Evolutionary conservation across 805 yeast genomes (phyloP).

Genomic region (Torulaspora maleeae): DNA sequence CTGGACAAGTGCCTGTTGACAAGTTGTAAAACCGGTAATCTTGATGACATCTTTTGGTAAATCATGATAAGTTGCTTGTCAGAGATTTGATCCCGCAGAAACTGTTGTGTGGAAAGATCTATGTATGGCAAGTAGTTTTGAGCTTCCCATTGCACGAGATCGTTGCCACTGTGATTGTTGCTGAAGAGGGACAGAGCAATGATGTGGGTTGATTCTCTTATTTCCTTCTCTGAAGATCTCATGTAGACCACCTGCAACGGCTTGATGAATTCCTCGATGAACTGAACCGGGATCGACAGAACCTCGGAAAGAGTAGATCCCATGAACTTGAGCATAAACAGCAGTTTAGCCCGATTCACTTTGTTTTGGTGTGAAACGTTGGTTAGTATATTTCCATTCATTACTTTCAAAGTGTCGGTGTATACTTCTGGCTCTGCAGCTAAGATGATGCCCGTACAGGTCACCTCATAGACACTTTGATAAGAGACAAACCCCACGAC

Average conservation of each 20-base stretch:
- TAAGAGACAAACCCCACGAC: conserved; percentile 28
- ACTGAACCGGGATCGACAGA: background rate
- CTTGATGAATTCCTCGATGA: conserved; percentile 9
- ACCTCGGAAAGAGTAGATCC: conserved; percentile 17
- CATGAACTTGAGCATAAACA: conserved; percentile 24
- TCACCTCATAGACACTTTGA: conserved; percentile 23
- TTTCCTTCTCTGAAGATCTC: conserved; percentile 8
- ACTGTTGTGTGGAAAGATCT: conserved; percentile 18
- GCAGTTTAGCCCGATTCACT: conserved; percentile 21
- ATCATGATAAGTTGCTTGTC: conserved; percentile 22
- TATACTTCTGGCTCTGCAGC: conserved; percentile 1
- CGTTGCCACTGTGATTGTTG: conserved; percentile 3
- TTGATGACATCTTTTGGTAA: conserved; percentile 16
- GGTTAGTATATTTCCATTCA: conserved; percentile 16
- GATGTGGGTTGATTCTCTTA: conserved; percentile 27
- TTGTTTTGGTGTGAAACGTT: conserved; percentile 11
- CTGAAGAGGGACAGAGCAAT: conserved; percentile 19
- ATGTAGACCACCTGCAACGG: conserved; percentile 15
- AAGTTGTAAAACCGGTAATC: conserved; percentile 9
- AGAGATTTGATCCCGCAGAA: conserved; percentile 10
- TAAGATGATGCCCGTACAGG: conserved; percentile 13
- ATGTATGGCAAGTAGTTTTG: conserved; percentile 16
- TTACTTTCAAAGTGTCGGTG: conserved; percentile 9
- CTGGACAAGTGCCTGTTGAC: conserved; percentile 19
- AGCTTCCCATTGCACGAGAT: conserved; percentile 19